Percentiles rank a stretch among this genome's conserved stretches.
phyloP scores from a whole-genome alignment of 495 filamentous ascomycete genomes.

The Pseudomonodictys pantanalensis region DNA sequence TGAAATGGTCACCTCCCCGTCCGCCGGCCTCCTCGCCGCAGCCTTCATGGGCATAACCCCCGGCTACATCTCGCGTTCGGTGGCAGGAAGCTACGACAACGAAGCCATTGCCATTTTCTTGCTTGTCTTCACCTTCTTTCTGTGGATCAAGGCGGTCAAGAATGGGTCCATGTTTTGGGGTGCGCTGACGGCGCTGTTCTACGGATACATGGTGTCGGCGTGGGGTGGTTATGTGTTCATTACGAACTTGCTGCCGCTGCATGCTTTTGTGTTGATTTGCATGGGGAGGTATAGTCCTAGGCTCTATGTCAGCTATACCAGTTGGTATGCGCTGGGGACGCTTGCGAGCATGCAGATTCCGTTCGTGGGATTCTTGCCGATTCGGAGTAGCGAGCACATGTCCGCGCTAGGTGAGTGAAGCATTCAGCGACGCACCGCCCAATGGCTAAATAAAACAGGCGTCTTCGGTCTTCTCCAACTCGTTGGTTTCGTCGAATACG shows the following conservation, averaged over 20 bases:
- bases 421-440: neutral
- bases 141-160: constrained; percentile 99
- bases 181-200: constrained; percentile 90
- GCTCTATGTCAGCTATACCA: constrained; percentile 93
- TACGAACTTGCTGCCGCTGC: constrained; percentile 93
- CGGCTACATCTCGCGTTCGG: constrained; percentile 95
- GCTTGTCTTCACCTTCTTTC: constrained; percentile 96
- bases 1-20: constrained; percentile 89
- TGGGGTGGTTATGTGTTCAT: constrained; percentile 99
- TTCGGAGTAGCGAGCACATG: constrained; percentile 98
- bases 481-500: constrained; percentile 87
- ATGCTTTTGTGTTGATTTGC: constrained; percentile 90
- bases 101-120: constrained; percentile 99
- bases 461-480: constrained; percentile 96
- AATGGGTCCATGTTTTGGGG: constrained; percentile 95
- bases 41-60: constrained; percentile 96
- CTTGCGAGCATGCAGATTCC: constrained; percentile 99
- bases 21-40: constrained; percentile 90
- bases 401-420: constrained; percentile 73
- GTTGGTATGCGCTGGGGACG: constrained; percentile 96
- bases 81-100: constrained; percentile 99
- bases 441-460: constrained; percentile 54
- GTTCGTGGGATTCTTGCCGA: constrained; percentile 95
- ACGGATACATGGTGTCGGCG: constrained; percentile 99
- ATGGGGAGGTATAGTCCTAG: constrained; percentile 96